phyloP scores from a whole-genome alignment of 129 eudicot genomes.

The Escallonia rubra region DNA sequence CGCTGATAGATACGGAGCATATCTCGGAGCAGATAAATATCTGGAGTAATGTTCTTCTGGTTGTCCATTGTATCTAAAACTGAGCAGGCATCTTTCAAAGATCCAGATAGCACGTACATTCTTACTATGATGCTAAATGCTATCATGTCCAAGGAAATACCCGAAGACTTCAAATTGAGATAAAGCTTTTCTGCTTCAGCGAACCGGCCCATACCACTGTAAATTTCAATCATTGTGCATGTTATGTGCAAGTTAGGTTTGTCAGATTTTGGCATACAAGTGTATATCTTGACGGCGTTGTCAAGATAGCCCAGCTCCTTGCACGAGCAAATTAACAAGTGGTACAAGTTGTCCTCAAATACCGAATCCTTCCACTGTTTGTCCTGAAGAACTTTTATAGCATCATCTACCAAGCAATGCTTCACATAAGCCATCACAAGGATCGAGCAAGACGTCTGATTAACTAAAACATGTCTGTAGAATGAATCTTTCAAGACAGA shows the following conservation, averaged over 20 bases:
- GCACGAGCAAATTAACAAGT: slow-evolving; percentile 83
- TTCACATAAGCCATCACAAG: slow-evolving; percentile 84
- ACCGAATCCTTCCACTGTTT: slow-evolving; percentile 70
- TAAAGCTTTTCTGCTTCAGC: slow-evolving; percentile 67
- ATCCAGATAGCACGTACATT: slow-evolving; percentile 76
- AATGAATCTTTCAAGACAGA: slow-evolving; percentile 49
- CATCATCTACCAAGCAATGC: slow-evolving; percentile 51
- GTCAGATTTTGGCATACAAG: slow-evolving; percentile 53
- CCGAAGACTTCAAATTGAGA: slow-evolving; percentile 42
- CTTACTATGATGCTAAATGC: slow-evolving; percentile 72
- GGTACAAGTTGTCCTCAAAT: slow-evolving; percentile 86
- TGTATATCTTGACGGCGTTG: slow-evolving; percentile 62
- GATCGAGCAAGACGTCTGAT: slow-evolving; percentile 81
- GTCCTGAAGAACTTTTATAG: slow-evolving; percentile 46
- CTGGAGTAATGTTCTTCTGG: slow-evolving; percentile 65
- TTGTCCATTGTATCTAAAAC: slow-evolving; percentile 65
- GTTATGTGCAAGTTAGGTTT: slow-evolving; percentile 74
- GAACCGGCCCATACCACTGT: slow-evolving; percentile 49
- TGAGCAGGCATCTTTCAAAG: slow-evolving; percentile 53
- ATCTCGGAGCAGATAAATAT: slow-evolving; percentile 72
- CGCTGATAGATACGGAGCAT: slow-evolving; percentile 85
- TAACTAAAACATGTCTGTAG: slow-evolving; percentile 49
- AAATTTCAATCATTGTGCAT: slow-evolving; percentile 90
- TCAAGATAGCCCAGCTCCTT: slow-evolving; percentile 65
- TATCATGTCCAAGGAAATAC: slow-evolving; percentile 57